Evolutionary conservation across 345 rosid genomes (phyloP).

Genomic region (Cochlearia excelsa): DNA sequence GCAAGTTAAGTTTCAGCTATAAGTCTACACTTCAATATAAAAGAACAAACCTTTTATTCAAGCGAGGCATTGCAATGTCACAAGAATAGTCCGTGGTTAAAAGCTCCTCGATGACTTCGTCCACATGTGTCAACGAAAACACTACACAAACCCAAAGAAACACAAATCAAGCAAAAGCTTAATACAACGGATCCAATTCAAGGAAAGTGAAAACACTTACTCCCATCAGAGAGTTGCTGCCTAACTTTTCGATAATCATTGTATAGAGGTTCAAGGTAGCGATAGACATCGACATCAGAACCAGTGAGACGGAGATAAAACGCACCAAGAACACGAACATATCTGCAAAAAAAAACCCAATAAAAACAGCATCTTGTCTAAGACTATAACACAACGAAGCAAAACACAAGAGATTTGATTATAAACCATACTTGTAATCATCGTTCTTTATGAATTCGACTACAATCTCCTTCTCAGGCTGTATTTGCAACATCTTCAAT

Average conservation of each 20-base stretch:
- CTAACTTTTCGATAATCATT: slow-evolving; percentile 86
- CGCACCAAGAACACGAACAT: too few relatives aligned
- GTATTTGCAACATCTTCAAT: slow-evolving; percentile 92
- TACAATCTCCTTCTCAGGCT: slow-evolving; percentile 88
- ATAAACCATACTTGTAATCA: slow-evolving; percentile 67
- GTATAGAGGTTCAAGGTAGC: slow-evolving; percentile 54
- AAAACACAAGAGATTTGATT: neutral
- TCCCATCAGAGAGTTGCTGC: slow-evolving; percentile 44
- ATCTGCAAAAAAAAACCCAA: slow-evolving; percentile 40
- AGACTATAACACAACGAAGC: too few relatives aligned
- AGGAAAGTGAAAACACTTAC: neutral
- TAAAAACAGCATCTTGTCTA: too few relatives aligned
- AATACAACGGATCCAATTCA: neutral
- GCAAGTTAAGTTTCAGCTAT: slow-evolving; percentile 3
- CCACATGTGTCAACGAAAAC: slow-evolving; percentile 64
- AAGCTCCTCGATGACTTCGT: slow-evolving; percentile 84
- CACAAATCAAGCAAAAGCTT: neutral
- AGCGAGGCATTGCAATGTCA: slow-evolving; percentile 81
- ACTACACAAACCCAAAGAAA: neutral
- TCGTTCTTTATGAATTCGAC: slow-evolving; percentile 90
- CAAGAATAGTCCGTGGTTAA: slow-evolving; percentile 81
- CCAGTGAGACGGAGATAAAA: slow-evolving; percentile 40
- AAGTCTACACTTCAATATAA: neutral
- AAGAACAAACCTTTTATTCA: slow-evolving; percentile 67
- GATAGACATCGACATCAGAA: slow-evolving; percentile 55